Evolutionary conservation across 2,329 filamentous ascomycete genomes (phyloP), one percentile per base, ranked within the genome.

Genomic region (Beauveria sp.): DNA sequence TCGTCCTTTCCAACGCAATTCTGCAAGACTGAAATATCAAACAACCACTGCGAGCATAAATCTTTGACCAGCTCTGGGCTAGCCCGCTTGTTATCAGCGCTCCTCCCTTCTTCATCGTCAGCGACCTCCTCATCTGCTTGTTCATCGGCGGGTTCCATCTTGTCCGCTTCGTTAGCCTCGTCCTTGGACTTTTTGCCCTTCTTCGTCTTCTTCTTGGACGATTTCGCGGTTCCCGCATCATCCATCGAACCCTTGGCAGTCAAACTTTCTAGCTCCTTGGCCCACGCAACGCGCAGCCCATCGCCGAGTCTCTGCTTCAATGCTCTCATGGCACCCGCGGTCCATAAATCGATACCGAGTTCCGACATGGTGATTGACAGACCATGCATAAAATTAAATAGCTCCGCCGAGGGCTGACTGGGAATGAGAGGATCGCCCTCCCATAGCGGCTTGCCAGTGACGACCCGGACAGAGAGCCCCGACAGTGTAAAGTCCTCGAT

Each of bases 301-400:
- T 73, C 72, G 6, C 76, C 71, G 6, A 91, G 69, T 51, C 77
- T 71, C n/a, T 68, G 70, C 73, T 91, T 94, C 64, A 96, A 68
- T 0, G 77, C 76, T 0, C 67, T 67, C 1, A 92, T 82, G 0
- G 90, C 89, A 2, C 79, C 78, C 2, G 84, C 80, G 58, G 87
- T 92, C 92, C 92, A 97, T 3, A 97, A 73, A 70, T 97, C 93
- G 51, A 83, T 78, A 0, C 92, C 92, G 3, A 82, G 77, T 14
- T 80, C 77, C 3, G 82, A 82, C 91, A 97, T 96, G 5, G 80
- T 77, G 52, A 77, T 75, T 5, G 84, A 83, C 30, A 96, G 70
- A 50, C 79, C 79, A 26, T 85, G 84, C 54, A 97, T 69, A 59
- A 96, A 86, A 63, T 81, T 83, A 69, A 96, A 96, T 0, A 85